A percentile compares a stretch with the other conserved stretches of the same genome.
These are phyloP conservation scores for Cladophialophora psammophila DNA, from an alignment of 2,329 filamentous ascomycete species.

Conservation along the genomic window DNA sequence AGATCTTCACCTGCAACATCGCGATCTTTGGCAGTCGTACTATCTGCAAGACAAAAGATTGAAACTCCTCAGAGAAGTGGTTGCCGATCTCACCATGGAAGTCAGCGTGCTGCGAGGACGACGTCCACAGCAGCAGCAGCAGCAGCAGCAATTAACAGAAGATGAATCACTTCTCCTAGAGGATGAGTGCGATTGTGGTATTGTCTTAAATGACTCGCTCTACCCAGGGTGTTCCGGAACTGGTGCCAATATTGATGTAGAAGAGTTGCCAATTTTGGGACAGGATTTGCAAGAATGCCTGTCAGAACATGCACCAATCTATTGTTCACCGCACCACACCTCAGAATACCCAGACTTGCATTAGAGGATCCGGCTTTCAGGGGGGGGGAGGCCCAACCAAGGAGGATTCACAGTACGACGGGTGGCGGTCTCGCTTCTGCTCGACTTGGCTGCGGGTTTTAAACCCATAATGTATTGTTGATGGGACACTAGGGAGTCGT, in stretches of 20 bases:
- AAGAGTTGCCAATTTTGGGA: neutral
- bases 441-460: too few species aligned
- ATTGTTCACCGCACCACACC: neutral
- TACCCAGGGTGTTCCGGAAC: neutral
- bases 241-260: neutral
- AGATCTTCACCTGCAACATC: constrained; percentile 20
- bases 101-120: neutral
- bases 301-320: neutral
- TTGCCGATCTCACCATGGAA: constrained; percentile 14
- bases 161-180: neutral
- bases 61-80: constrained; percentile 10
- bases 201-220: neutral
- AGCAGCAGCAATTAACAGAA: neutral
- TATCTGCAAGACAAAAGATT: constrained; percentile 7
- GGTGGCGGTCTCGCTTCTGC: too few species aligned
- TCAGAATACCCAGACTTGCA: neutral
- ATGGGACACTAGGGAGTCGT: too few species aligned
- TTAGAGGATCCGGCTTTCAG: neutral
- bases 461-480: too few species aligned
- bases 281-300: neutral
- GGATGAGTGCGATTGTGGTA: neutral
- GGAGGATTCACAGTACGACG: too few species aligned
- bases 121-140: neutral
- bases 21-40: constrained; percentile 17
- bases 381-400: too few species aligned